These are phyloP conservation scores for Penicillium sp. DNA, from an alignment of 2,329 filamentous ascomycete species.

Conservation along the genomic window DNA sequence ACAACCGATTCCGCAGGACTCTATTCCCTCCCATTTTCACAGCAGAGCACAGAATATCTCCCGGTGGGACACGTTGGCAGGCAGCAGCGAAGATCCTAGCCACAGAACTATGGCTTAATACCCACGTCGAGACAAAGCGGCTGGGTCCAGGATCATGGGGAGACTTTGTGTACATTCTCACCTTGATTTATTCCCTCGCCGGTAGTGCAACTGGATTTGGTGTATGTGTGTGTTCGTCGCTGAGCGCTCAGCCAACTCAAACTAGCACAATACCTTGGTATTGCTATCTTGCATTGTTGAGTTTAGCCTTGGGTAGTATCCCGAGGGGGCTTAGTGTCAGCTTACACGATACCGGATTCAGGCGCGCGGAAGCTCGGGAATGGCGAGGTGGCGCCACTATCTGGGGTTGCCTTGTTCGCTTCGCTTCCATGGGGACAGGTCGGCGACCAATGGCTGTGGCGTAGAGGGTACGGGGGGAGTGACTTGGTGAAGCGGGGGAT, in stretches of 20 bases:
- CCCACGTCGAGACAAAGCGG: conserved; percentile 1
- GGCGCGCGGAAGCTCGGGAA: not conserved
- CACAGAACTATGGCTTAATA: conserved; percentile 23
- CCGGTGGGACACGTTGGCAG: not conserved
- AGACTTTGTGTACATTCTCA: conserved; percentile 26
- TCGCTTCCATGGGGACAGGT: conserved; percentile 41
- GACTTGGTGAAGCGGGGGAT: not conserved
- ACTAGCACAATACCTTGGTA: not conserved
- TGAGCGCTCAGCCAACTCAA: not conserved
- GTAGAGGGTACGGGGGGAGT: conserved; percentile 21
- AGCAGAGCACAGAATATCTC: conserved; percentile 10
- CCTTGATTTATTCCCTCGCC: not conserved
- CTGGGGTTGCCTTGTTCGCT: conserved; percentile 44
- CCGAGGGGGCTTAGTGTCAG: not conserved
- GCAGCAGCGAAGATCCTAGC: conserved; percentile 12
- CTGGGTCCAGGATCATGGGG: conserved; percentile 1
- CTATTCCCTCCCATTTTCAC: conserved; percentile 2
- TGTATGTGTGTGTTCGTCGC: not conserved
- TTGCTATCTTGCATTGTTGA: not conserved
- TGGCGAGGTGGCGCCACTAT: conserved; percentile 29
- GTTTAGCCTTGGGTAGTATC: not conserved
- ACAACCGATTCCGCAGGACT: not conserved
- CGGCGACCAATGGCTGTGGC: conserved; percentile 47
- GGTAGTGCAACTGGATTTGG: not conserved
- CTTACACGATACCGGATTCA: conserved; percentile 21